Conservation (phyloP, 768 basidiomycete genomes). For the Hortiboletus campestris region DNA sequence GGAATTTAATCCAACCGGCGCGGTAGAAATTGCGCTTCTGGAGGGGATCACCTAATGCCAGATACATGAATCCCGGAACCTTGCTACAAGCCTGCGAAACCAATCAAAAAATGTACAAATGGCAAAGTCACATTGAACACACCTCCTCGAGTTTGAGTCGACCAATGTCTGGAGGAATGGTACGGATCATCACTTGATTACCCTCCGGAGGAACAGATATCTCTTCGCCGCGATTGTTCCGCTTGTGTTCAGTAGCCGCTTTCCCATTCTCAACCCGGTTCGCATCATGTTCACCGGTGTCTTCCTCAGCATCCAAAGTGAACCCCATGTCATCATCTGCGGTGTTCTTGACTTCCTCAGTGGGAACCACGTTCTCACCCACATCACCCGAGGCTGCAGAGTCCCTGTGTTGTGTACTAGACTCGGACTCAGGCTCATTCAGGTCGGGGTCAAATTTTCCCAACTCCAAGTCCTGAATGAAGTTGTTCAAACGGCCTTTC, state of each 20-base stretch:
- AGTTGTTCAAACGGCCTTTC: constrained; percentile 68
- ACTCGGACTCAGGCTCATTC: constrained; percentile 57
- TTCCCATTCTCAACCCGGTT: constrained; percentile 63
- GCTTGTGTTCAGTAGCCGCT: constrained; percentile 41
- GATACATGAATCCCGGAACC: constrained; percentile 80
- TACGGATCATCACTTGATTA: constrained; percentile 92
- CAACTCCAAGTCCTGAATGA: constrained; percentile 76
- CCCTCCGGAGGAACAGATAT: constrained; percentile 69
- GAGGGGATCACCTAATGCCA: constrained; percentile 88
- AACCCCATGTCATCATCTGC: constrained; percentile 78
- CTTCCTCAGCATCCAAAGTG: constrained; percentile 70
- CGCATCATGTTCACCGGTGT: constrained; percentile 57
- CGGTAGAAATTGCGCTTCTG: constrained; percentile 94
- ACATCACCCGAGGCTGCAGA: constrained; percentile 36
- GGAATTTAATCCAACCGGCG: constrained; percentile 89
- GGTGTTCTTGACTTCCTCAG: constrained; percentile 53
- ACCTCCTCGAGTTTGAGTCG: constrained; percentile 90
- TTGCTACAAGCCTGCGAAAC: constrained; percentile 63
- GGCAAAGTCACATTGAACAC: constrained; percentile 19
- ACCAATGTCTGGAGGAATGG: constrained; percentile 91
- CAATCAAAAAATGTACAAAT: constrained; percentile 4
- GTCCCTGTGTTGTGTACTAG: constrained; percentile 54
- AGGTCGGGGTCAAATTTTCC: constrained; percentile 84
- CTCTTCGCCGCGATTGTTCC: constrained; percentile 66
- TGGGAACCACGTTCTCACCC: constrained; percentile 31